Base-by-base conservation (phyloP, 306 rosid genomes). In the Vigna mungo region DNA sequence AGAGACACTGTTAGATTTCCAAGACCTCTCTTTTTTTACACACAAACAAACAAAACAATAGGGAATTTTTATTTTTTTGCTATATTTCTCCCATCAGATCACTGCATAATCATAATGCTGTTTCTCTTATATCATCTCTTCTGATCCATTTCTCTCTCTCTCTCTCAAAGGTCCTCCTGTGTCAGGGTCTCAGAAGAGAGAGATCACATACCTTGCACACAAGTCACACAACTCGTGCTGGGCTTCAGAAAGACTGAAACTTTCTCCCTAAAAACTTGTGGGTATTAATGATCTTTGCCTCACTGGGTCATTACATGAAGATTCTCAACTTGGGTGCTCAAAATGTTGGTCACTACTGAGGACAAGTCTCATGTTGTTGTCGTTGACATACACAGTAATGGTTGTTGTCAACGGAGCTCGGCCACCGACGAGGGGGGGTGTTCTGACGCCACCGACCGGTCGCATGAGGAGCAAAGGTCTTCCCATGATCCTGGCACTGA, bases 281-380 rank as follows among this genome's bases (percentile, higher is more conserved):
- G 81, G 79, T 73, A 59, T 87, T 84, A n/a, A 81, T 85, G 82
- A 63, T 85, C 78, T 75, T 82, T 36, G 84, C 82, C 83, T 71
- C 74, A 10, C 60, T 59, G 63, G 62, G 78, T 46, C 87, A 79
- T 87, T 88, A 72, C 92, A 92, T 94, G 96, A 90, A 79, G 91
- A 86, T 82, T 89, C 89, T 83, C 58, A 84, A 68, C 87, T 71
- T 76, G 84, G 84, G 77, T 81, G 54, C 78, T 75, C 71, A 64
- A 68, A 79, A 94, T 91, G 94, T 64, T 82, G 68, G 80, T 81
- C 4, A 23, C 75, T 76, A 25, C 76, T 77, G 84, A 85, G 70
- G 77, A 78, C 15, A 71, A 81, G 66, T 68, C 89, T 78, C 88
- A 83, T 70, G 87, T 41, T 41, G 10, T 81, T 53, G 85, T 74